Conservation (phyloP, 2,329 filamentous ascomycete genomes). For the Penicillium sp. region DNA sequence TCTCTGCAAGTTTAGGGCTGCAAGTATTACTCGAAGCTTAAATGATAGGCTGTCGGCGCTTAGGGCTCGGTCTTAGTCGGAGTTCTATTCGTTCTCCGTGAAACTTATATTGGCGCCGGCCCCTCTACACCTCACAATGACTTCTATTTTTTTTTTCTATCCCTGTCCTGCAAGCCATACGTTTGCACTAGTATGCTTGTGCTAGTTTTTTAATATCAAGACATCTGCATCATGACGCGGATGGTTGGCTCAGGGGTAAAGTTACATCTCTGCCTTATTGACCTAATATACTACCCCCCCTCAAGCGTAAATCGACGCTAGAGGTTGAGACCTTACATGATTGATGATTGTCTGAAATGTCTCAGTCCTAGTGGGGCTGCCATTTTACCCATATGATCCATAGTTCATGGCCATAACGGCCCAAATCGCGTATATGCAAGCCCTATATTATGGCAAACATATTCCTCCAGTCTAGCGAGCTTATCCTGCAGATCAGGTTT, state of each 20-base stretch:
- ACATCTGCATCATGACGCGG: neutral
- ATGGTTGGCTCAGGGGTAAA: slow-evolving; percentile 2
- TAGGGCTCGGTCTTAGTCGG: neutral
- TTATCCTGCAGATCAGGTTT: neutral
- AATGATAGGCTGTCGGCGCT: slow-evolving; percentile 6
- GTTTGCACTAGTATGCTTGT: neutral
- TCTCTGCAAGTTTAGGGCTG: neutral
- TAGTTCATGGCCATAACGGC: neutral
- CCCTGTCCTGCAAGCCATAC: neutral
- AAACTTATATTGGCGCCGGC: slow-evolving; percentile 4
- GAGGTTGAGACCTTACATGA: neutral
- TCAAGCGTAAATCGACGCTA: neutral
- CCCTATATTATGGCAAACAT: neutral
- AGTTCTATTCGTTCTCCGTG: slow-evolving; percentile 2
- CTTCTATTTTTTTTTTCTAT: neutral
- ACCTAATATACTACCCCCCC: neutral
- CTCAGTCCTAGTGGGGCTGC: neutral
- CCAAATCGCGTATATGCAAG: neutral
- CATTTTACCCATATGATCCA: neutral
- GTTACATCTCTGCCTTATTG: neutral
- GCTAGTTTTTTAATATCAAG: neutral
- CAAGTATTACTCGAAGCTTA: neutral
- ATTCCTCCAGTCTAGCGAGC: neutral
- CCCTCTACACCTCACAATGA: neutral
- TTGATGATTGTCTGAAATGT: neutral